A percentile compares a stretch with the other conserved stretches of the same genome.
phyloP scores from a whole-genome alignment of 805 yeast species.

The Yarrowia sp. region DNA sequence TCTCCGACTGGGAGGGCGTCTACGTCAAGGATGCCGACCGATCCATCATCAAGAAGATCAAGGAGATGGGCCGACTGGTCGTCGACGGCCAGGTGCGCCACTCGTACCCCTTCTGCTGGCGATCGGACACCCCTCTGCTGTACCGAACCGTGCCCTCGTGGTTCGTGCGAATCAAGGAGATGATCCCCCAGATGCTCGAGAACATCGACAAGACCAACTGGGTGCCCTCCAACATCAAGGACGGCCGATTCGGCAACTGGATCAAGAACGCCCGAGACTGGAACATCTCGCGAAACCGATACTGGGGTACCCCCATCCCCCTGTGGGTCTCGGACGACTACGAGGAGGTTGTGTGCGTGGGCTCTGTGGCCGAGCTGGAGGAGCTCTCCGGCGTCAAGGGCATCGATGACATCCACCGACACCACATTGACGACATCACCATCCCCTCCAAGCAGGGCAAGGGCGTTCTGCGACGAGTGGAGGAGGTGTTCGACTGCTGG shows the following conservation, averaged over 20 bases:
- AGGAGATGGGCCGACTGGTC: conserved; percentile 71
- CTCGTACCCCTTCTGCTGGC: conserved; percentile 99
- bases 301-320: conserved; percentile 99
- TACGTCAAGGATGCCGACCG: conserved; percentile 97
- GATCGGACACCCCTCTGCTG: conserved; percentile 96
- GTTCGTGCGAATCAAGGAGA: conserved; percentile 88
- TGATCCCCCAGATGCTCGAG: conserved; percentile 83
- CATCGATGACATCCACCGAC: conserved; percentile 92
- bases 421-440: conserved; percentile 82
- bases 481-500: conserved; percentile 99
- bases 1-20: conserved; percentile 69
- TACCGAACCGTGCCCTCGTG: conserved; percentile 98
- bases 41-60: conserved; percentile 78
- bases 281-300: conserved; percentile 97
- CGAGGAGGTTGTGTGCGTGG: conserved; percentile 89
- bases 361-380: conserved; percentile 83
- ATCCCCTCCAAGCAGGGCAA: conserved; percentile 91
- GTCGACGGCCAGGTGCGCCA: conserved; percentile 83
- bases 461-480: conserved; percentile 83
- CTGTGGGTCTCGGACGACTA: conserved; percentile 94
- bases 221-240: conserved; percentile 91
- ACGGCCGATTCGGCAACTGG: conserved; percentile 97
- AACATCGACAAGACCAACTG: conserved; percentile 85
- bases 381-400: conserved; percentile 76
- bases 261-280: conserved; percentile 98